phyloP scores from a whole-genome alignment of 2,329 filamentous ascomycete species.

The Hymenoscyphus occultus region DNA sequence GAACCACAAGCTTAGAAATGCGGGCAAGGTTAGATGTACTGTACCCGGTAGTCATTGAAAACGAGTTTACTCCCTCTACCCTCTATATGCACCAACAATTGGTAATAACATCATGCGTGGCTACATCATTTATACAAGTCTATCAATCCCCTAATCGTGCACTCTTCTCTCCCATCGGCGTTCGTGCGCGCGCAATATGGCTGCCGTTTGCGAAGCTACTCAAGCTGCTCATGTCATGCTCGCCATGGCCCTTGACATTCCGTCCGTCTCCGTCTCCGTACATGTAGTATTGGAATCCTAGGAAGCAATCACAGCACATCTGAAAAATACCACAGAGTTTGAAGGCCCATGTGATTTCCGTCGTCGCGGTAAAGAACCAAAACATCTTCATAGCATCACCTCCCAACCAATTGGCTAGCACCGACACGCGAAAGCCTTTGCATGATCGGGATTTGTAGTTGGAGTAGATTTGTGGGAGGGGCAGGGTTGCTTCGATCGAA shows the following conservation, averaged over 20 bases:
- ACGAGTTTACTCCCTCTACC: background rate
- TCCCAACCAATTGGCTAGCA: conserved; percentile 73
- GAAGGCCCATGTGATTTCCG: conserved; percentile 72
- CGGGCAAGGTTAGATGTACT: background rate
- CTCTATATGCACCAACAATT: background rate
- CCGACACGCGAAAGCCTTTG: conserved; percentile 73
- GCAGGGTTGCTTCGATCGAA: conserved; percentile 75
- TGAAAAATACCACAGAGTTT: conserved; percentile 82
- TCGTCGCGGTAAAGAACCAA: conserved; percentile 72
- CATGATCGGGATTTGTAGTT: conserved; percentile 68
- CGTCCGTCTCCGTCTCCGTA: conserved; percentile 53
- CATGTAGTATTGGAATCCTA: conserved; percentile 71
- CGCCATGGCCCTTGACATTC: conserved; percentile 26
- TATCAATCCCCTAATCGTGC: conserved; percentile 27
- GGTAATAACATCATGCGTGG: conserved; percentile 7
- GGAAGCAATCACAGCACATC: conserved; percentile 69
- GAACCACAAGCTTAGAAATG: background rate
- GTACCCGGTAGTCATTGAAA: background rate
- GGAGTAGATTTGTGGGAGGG: conserved; percentile 72
- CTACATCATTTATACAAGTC: conserved; percentile 9
- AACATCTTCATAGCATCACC: conserved; percentile 87
- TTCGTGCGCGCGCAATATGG: conserved; percentile 12
- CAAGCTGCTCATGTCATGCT: conserved; percentile 9
- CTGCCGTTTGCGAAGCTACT: conserved; percentile 14
- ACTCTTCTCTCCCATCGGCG: conserved; percentile 33